phyloP scores from a whole-genome alignment of 495 filamentous ascomycete species.

The Tuber borchii region DNA sequence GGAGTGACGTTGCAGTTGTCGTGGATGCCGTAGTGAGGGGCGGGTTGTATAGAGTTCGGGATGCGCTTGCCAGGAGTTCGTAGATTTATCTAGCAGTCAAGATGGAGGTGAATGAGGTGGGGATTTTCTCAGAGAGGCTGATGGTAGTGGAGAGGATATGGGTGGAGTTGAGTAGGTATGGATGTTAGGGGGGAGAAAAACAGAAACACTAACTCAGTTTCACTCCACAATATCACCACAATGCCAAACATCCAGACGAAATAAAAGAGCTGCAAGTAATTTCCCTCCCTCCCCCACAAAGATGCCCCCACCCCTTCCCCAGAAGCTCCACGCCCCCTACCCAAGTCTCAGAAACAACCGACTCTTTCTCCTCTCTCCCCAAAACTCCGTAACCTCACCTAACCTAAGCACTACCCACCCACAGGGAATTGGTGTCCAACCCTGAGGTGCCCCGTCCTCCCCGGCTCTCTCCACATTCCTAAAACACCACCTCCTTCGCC shows the following conservation, averaged over 20 bases:
- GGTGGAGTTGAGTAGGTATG: constrained; percentile 49
- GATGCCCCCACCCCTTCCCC: background rate
- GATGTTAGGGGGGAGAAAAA: constrained; percentile 32
- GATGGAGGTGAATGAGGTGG: constrained; percentile 98
- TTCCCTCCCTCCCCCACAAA: background rate
- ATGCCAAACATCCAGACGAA: background rate
- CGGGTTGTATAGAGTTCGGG: constrained; percentile 69
- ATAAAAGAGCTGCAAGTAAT: background rate
- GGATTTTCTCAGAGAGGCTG: constrained; percentile 49
- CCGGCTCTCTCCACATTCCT: constrained; percentile 51
- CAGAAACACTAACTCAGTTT: background rate
- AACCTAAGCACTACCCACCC: constrained; percentile 77
- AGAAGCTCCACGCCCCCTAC: constrained; percentile 39
- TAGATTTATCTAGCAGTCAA: constrained; percentile 87
- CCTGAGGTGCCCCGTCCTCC: constrained; percentile 47
- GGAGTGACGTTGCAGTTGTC: constrained; percentile 78
- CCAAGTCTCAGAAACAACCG: constrained; percentile 75
- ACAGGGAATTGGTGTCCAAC: constrained; percentile 79
- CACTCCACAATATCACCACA: background rate
- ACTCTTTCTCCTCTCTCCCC: constrained; percentile 76
- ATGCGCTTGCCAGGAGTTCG: constrained; percentile 67
- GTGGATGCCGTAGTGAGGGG: constrained; percentile 68
- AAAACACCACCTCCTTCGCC: constrained; percentile 67
- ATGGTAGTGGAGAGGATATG: constrained; percentile 47
- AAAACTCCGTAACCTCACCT: constrained; percentile 87